Evolutionary conservation across 495 filamentous ascomycete genomes (phyloP), one percentile per base, ranked within the genome.

Genomic region (Hypoxylon lenormandii): DNA sequence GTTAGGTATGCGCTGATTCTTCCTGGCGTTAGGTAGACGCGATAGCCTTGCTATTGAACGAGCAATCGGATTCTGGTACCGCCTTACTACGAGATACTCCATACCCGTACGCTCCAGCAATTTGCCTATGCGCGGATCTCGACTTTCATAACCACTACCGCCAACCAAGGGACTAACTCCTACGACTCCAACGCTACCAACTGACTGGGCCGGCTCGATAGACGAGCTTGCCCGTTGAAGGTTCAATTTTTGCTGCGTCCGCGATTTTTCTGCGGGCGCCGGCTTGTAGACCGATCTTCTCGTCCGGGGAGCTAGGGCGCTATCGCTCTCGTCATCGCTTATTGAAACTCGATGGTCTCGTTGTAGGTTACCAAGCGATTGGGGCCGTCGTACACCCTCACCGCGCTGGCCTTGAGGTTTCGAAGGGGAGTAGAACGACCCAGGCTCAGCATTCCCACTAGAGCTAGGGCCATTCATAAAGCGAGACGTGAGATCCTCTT

Each of bases 201-300:
- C 81, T 19, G 78, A 78, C 28, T 82, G 80, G 10, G 82, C 60
- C 4, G 84, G 81, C 57, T 90, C 88, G n/a, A 90, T 82, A 63
- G 81, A 84, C 4, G 88, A 89, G 66, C 85, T 88, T 13, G 87
- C 88, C 19, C 89, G 81, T 74, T 91, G 88, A 1, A 91, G 84
- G 79, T 89, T 86, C 11, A 91, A 78, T 60, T 91, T 91, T 70
- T 91, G 89, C 74, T 91, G 89, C 4, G 87, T 90, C 18, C 89
- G 81, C 57, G 85, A 89, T 61, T 85, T 80, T 26, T 86, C 84
- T 0, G 82, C 78, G 4, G 81, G 81, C 47, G 76, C 68, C 22
- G 77, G 69, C 15, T 69, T 67, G 11, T 65, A 72, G 7, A 64
- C 64, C 18, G 72, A 59, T 33, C 69, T 76, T 63, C 48, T 70